A percentile compares a stretch with the other conserved stretches of the same genome.
Evolutionary conservation across 2,329 filamentous ascomycete species (phyloP).

Genomic region (Phoma herbarum): DNA sequence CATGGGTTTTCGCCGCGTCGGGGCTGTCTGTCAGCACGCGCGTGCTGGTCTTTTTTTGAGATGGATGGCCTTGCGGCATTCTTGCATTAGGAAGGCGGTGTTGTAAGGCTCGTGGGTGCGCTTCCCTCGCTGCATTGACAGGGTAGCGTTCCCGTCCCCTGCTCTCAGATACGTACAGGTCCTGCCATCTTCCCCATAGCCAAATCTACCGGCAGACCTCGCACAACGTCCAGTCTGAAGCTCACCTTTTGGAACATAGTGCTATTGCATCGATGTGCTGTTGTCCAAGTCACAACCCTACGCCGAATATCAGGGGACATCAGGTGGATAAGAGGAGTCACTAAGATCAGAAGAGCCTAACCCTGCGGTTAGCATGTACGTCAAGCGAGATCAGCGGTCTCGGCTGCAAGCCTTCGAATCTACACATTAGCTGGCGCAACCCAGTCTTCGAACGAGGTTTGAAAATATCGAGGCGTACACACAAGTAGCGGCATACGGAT

Average conservation of each 20-base stretch:
- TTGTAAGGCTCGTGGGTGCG: constrained; percentile 1
- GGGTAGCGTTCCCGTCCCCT: constrained; percentile 4
- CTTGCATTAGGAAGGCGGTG: constrained; percentile 15
- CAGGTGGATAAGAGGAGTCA: not conserved
- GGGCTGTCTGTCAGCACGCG: constrained; percentile 18
- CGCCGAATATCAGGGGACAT: not conserved
- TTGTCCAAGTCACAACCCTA: not conserved
- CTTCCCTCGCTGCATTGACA: constrained; percentile 12
- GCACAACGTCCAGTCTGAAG: not conserved
- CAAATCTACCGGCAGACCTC: not conserved
- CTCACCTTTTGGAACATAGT: not conserved
- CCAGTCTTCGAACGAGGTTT: not conserved
- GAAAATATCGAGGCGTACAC: not conserved
- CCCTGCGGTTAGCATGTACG: constrained; percentile 9
- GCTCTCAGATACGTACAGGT: not conserved
- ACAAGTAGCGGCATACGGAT: not conserved
- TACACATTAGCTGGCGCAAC: constrained; percentile 6
- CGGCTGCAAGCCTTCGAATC: constrained; percentile 8
- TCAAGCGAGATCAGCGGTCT: constrained; percentile 10
- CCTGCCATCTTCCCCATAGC: not conserved
- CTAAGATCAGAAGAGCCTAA: constrained; percentile 8
- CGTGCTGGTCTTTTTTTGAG: constrained; percentile 10
- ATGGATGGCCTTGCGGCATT: constrained; percentile 6
- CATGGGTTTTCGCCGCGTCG: constrained; percentile 9
- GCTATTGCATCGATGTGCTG: not conserved